phyloP scores from a whole-genome alignment of 495 filamentous ascomycete genomes.

The Trypethelium eluteriae region DNA sequence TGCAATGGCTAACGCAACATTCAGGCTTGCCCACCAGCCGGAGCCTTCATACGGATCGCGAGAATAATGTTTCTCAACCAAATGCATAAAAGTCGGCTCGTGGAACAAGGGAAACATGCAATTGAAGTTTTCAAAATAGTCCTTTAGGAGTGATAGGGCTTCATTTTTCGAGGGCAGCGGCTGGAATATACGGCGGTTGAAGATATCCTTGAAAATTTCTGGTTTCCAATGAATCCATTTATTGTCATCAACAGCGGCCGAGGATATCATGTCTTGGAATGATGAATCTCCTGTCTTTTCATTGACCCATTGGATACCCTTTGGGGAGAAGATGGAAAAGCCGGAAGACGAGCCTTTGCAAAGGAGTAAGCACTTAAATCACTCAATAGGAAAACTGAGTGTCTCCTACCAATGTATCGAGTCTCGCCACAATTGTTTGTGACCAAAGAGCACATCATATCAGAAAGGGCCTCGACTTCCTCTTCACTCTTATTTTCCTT shows the following conservation, averaged over 20 bases:
- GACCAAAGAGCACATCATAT: conserved; percentile 99
- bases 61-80: conserved; percentile 89
- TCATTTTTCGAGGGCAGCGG: conserved; percentile 74
- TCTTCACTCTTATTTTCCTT: conserved; percentile 41
- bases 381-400: background rate
- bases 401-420: conserved; percentile 76
- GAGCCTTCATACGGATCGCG: conserved; percentile 88
- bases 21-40: conserved; percentile 97
- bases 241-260: conserved; percentile 70
- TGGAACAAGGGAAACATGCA: conserved; percentile 97
- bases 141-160: conserved; percentile 72
- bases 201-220: conserved; percentile 90
- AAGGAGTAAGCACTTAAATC: background rate
- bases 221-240: conserved; percentile 96
- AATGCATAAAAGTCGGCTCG: conserved; percentile 94
- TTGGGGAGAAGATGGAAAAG: conserved; percentile 96
- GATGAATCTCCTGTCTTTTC: conserved; percentile 91
- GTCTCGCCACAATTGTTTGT: conserved; percentile 96
- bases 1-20: conserved; percentile 85
- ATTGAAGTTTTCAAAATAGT: conserved; percentile 98
- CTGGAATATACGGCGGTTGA: conserved; percentile 74
- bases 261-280: conserved; percentile 92
- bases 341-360: conserved; percentile 82
- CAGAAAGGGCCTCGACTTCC: conserved; percentile 82
- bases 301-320: conserved; percentile 98